Evolutionary conservation across 306 rosid species (phyloP), one percentile per base, ranked within the genome.

Genomic region (Astragalus membranaceus): DNA sequence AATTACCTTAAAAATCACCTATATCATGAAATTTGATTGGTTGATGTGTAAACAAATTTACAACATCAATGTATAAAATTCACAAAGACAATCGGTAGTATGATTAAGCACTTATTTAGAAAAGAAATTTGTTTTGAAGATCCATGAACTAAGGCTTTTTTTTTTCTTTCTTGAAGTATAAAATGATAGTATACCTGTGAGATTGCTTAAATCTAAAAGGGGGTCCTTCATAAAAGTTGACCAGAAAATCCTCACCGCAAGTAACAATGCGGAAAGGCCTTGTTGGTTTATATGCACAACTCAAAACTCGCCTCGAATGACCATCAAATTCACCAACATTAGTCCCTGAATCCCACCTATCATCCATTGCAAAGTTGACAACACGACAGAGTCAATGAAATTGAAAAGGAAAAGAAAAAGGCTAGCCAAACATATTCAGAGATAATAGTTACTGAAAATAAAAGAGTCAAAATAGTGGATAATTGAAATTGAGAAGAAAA

Each of bases 251-350:
- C 82, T 94, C 99, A 26, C 97, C 97, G 35, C 96, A 88, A 0
- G 98, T 91, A 43, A 83, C 97, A 81, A 94, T 78, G 67, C 96
- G 97, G 60, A 85, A 94, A 29, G 98, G 96, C 20, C 98, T 82
- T 0, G 97, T 87, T 7, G 97, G 98, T 83, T 91, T 94, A 77
- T 90, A 90, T n/a, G 87, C 85, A 67, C 98, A 91, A 83, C 98
- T 94, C 62, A 94, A 75, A 76, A 94, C 98, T 14, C 95, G 82
- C 68, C 84, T 85, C 4, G 98, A 94, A 57, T 94, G 98, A 32
- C 98, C 98, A 73, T 93, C 98, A 54, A 93, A 93, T 69, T 93
- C 98, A 16, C 98, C 97, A n/a, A 93, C 94, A 23, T 91, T 93
- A 1, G 98, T 85, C 16, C 97, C 97, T 0, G 96, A 88, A 82